Percentiles rank a stretch among this genome's conserved stretches.
Evolutionary conservation across 1,284 basidiomycete species (phyloP).

Genomic region (Caloboletus firmus): DNA sequence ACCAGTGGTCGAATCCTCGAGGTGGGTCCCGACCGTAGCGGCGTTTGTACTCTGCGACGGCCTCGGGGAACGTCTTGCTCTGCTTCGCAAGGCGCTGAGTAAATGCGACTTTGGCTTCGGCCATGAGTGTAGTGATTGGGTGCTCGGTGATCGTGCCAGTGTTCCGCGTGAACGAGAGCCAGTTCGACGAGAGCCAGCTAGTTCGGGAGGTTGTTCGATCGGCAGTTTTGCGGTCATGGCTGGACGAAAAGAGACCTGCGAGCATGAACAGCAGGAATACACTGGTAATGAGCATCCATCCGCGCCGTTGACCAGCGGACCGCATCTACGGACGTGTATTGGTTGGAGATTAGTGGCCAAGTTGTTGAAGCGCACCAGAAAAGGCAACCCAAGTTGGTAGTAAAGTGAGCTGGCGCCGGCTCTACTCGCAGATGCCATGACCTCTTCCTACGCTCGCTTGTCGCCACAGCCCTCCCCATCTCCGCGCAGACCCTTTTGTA

Average conservation of each 20-base stretch:
- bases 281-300: conserved; percentile 46
- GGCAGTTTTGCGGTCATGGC: conserved; percentile 21
- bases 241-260: conserved; percentile 51
- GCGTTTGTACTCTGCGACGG: conserved; percentile 75
- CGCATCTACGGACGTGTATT: conserved; percentile 17
- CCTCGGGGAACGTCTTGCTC: conserved; percentile 72
- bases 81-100: conserved; percentile 67
- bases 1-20: conserved; percentile 89
- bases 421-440: conserved; percentile 24
- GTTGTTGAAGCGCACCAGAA: conserved; percentile 10
- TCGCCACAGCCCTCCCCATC: conserved; percentile 25
- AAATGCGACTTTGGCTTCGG: conserved; percentile 69
- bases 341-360: conserved; percentile 2
- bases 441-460: conserved; percentile 25
- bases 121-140: conserved; percentile 82
- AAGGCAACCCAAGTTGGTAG: conserved; percentile 24
- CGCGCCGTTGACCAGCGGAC: conserved; percentile 25
- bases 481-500: conserved; percentile 32
- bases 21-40: conserved; percentile 83
- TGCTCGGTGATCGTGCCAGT: conserved; percentile 45
- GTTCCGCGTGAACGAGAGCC: conserved; percentile 17
- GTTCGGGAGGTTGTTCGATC: conserved; percentile 3
- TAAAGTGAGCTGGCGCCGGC: conserved; percentile 19
- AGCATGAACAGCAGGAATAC: conserved; percentile 57
- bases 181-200: conserved; percentile 20